Conservation (phyloP, 306 rosid genomes). For the Dalbergia oliveri region DNA sequence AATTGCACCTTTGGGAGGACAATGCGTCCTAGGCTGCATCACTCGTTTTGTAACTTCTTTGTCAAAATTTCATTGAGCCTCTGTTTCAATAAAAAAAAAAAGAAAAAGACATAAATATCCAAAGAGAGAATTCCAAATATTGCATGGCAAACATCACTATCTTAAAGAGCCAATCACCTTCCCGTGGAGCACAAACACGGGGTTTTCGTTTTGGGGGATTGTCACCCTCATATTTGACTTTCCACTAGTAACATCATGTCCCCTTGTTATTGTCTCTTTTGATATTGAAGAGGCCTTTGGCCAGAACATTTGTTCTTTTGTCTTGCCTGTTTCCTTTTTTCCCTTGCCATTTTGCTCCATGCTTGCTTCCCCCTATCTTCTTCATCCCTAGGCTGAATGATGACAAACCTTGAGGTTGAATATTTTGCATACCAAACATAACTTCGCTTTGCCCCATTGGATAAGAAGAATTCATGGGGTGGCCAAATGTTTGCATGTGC, state of each 20-base stretch:
- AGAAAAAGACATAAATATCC: background rate
- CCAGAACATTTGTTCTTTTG: constrained; percentile 47
- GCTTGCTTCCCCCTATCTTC: constrained; percentile 41
- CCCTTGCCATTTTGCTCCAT: constrained; percentile 53
- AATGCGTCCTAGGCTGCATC: constrained; percentile 70
- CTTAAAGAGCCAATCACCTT: constrained; percentile 49
- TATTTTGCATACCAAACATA: background rate
- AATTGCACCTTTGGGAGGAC: constrained; percentile 74
- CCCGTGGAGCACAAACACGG: constrained; percentile 48
- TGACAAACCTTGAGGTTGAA: background rate
- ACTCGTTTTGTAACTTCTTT: constrained; percentile 63
- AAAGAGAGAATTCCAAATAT: background rate
- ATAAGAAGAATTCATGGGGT: background rate
- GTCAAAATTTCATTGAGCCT: constrained; percentile 50
- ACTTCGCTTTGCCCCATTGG: background rate
- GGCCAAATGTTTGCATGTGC: background rate
- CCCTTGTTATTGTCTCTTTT: background rate
- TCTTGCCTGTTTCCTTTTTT: constrained; percentile 55
- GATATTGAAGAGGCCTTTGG: background rate
- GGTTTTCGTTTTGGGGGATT: background rate
- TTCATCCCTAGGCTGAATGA: background rate
- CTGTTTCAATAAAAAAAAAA: constrained; percentile 29
- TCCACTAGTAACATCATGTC: too few species aligned
- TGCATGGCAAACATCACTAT: background rate
- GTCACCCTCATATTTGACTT: constrained; percentile 16